These are phyloP conservation scores for Botryotinia convoluta DNA, from an alignment of 2,329 filamentous ascomycete genomes.

Conservation along the genomic window DNA sequence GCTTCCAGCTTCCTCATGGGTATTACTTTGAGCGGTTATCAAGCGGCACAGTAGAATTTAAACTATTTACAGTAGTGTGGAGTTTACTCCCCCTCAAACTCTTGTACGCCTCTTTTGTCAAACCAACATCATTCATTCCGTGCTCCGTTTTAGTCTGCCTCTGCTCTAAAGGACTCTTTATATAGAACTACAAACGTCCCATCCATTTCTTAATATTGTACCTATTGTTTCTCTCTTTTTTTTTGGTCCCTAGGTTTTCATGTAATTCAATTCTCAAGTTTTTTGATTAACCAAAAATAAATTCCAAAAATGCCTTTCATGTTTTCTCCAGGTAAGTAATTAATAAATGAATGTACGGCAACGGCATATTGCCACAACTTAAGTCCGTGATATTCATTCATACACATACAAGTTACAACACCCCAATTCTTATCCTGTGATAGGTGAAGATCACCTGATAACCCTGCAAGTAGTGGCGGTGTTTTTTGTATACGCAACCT, in stretches of 20 bases:
- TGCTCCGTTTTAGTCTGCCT: not conserved
- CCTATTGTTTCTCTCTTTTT: not conserved
- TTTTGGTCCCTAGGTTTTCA: not conserved
- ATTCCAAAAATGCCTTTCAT: slow-evolving; percentile 15
- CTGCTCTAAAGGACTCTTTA: not conserved
- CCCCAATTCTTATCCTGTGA: slow-evolving; percentile 2
- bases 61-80: not conserved
- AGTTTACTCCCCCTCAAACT: not conserved
- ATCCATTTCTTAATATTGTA: not conserved
- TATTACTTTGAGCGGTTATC: slow-evolving; percentile 12
- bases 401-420: not conserved
- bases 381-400: slow-evolving; percentile 14
- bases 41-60: not conserved
- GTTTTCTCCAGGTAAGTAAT: slow-evolving; percentile 19
- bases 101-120: not conserved
- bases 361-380: slow-evolving; percentile 2
- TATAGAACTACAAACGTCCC: not conserved
- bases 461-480: slow-evolving; percentile 22
- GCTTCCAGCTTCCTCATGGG: not conserved
- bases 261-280: not conserved
- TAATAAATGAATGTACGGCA: not conserved
- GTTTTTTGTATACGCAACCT: slow-evolving; percentile 14
- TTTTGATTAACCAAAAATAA: not conserved
- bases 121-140: not conserved
- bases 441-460: slow-evolving; percentile 13